Evolutionary conservation across 2,329 filamentous ascomycete species (phyloP), one percentile per base, ranked within the genome.

Genomic region (Colletotrichum noveboracense): DNA sequence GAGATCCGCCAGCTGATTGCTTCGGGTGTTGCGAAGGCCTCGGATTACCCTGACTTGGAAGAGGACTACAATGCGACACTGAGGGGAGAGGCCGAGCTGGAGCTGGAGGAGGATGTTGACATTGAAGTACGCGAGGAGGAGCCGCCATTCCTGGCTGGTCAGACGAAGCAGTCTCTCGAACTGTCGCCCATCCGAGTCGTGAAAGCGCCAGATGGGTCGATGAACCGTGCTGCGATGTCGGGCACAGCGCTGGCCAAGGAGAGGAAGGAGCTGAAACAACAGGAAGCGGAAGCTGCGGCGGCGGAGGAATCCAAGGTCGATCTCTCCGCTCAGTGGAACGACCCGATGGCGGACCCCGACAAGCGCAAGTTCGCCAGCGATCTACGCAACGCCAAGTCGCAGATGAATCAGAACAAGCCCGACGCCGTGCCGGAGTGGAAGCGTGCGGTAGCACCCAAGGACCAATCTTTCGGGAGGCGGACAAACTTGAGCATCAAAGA

Each of bases 91-190:
- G 95, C 93, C 18, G 93, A 95, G 69, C 93, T 98, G 84, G 96
- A 98, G 82, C 90, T 98, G 78, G 97, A 99, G 83, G 95, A 98
- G 84, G 97, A 99, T 81, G 92, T 99, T 6, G 97, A 99, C 80
- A 99, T 99, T 77, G 97, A 99, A 84, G 95, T 99, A 34, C 92
- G 94, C 79, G 97, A 99, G 77, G 97, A 99, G 80, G 97, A 99
- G 81, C 97, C 97, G 1, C 97, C 97, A 0, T 99, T 99, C 88
- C 85, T 99, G 77, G 94, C 95, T 18, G 97, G 97, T 6, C 97
- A 99, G 84, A 99, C 97, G 1, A 98, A 98, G 82, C 96, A 98
- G 82, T 98, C 96, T 12, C 89, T 99, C 10, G 97, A 99, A 81
- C 87, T 99, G 6, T 98, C 96, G 3, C 97, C 97, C 0, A 99